These are phyloP conservation scores for Sordariomycetes sp. DNA, from an alignment of 2,329 filamentous ascomycete species.

Conservation along the genomic window DNA sequence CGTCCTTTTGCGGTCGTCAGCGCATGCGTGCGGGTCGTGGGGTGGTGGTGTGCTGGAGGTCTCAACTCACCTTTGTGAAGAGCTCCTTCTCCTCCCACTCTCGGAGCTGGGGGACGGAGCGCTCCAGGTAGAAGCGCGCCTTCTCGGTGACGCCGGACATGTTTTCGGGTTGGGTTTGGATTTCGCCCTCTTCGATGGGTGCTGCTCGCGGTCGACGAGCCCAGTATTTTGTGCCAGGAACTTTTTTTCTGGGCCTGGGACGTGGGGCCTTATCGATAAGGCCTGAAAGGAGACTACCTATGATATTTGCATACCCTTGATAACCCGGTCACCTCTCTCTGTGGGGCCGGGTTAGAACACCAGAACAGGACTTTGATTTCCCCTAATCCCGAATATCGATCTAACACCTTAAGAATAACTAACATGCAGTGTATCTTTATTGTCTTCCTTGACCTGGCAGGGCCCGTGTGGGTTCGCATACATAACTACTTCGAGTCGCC, in stretches of 20 bases:
- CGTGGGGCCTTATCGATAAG: slow-evolving; percentile 4
- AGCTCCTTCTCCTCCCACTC: slow-evolving; percentile 89
- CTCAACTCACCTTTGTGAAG: slow-evolving; percentile 57
- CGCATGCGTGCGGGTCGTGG: neutral
- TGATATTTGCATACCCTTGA: too few species aligned
- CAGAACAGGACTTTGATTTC: too few species aligned
- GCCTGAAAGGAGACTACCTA: too few species aligned
- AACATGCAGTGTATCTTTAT: too few species aligned
- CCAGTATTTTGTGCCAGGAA: neutral
- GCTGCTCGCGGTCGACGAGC: slow-evolving; percentile 1
- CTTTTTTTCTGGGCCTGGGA: slow-evolving; percentile 7
- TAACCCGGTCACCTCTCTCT: too few species aligned
- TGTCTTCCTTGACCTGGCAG: too few species aligned
- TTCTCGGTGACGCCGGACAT: slow-evolving; percentile 89
- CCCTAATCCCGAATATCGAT: too few species aligned
- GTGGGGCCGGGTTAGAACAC: too few species aligned
- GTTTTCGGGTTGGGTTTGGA: slow-evolving; percentile 1
- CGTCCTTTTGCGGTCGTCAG: slow-evolving; percentile 47
- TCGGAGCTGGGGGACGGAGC: slow-evolving; percentile 81
- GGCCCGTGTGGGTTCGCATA: too few species aligned
- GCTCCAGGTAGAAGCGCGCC: slow-evolving; percentile 89
- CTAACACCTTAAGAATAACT: too few species aligned
- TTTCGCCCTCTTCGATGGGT: neutral
- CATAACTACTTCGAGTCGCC: too few species aligned
- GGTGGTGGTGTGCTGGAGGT: neutral